These are phyloP conservation scores for Nicotiana tabacum DNA, from an alignment of 257 asterid species.

Conservation along the genomic window DNA sequence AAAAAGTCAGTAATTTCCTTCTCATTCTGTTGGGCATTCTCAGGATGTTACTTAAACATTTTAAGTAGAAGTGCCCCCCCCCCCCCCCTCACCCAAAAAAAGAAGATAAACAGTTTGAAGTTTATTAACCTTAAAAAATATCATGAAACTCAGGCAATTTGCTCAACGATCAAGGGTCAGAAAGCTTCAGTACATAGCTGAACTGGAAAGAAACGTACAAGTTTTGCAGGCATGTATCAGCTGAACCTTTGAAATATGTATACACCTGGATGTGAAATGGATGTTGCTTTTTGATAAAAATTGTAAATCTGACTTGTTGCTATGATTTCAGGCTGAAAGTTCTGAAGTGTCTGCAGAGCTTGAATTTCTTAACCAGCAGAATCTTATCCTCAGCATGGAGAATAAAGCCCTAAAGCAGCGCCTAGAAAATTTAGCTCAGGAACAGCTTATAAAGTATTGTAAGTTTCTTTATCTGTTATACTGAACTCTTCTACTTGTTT, in stretches of 20 bases:
- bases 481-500: background rate
- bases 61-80: background rate
- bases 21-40: background rate
- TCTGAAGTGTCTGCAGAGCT: conserved; percentile 87
- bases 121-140: conserved; percentile 11
- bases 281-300: background rate
- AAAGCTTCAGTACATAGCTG: conserved; percentile 92
- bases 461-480: conserved; percentile 30
- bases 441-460: conserved; percentile 79
- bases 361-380: conserved; percentile 83
- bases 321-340: conserved; percentile 67
- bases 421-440: conserved; percentile 76
- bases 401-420: conserved; percentile 91
- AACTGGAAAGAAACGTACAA: conserved; percentile 89
- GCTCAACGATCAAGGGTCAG: conserved; percentile 98
- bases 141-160: conserved; percentile 63
- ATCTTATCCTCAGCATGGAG: conserved; percentile 86
- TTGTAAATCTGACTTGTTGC: conserved; percentile 20
- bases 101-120: background rate
- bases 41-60: background rate
- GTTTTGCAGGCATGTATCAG: conserved; percentile 72
- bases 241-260: background rate
- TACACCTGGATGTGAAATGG: background rate
- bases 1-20: too few species aligned
- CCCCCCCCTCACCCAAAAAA: background rate